A percentile compares a stretch with the other conserved stretches of the same genome.
These are phyloP conservation scores for Brassica balearica DNA, from an alignment of 441 rosid species.

Conservation along the genomic window DNA sequence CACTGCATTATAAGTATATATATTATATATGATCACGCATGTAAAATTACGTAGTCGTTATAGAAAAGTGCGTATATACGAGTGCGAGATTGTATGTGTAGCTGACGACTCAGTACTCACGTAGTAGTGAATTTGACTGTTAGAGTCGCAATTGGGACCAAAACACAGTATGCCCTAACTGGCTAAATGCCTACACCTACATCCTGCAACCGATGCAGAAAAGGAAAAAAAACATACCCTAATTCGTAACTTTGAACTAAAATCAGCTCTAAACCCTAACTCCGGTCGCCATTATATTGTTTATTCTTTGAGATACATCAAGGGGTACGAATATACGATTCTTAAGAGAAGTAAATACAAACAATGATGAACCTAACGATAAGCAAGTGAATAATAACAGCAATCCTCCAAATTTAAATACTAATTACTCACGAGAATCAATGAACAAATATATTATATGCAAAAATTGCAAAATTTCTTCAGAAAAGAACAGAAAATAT, in stretches of 20 bases:
- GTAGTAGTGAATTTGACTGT: conserved; percentile 22
- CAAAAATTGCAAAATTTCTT: not conserved
- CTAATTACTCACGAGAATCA: not conserved
- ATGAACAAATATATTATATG: not conserved
- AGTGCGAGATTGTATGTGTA: conserved; percentile 28
- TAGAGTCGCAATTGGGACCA: conserved; percentile 39
- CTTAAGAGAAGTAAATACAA: not conserved
- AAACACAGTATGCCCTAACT: conserved; percentile 37
- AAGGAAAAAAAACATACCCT: conserved; percentile 35
- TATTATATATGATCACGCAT: conserved; percentile 1
- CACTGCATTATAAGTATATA: not conserved
- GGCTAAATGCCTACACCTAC: conserved; percentile 40
- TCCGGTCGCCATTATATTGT: conserved; percentile 34
- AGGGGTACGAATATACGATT: not conserved
- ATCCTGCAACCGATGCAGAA: conserved; percentile 26
- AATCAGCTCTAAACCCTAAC: conserved; percentile 38
- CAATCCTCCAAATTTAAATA: not conserved
- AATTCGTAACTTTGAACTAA: conserved; percentile 31
- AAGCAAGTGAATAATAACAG: not conserved
- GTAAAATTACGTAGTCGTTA: conserved; percentile 17
- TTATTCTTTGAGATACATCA: conserved; percentile 19
- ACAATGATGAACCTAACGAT: not conserved
- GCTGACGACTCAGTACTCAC: not conserved
- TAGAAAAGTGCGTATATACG: conserved; percentile 9
- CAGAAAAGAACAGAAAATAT: not conserved